Base-by-base conservation (phyloP, 768 basidiomycete genomes). In the Paxillus involutus region DNA sequence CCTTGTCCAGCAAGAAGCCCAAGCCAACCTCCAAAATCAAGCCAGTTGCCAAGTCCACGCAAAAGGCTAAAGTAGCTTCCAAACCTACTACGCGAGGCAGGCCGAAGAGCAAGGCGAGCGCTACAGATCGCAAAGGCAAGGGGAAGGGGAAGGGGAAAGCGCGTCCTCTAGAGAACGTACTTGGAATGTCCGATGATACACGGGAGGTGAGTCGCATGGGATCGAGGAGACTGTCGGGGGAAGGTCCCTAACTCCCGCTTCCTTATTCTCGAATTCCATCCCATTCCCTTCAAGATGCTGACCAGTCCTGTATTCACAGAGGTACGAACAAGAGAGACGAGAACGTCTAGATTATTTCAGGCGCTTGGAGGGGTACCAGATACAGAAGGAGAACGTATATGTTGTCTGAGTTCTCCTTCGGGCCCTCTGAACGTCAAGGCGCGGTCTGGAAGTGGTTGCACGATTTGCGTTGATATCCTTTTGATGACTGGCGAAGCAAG, bases 371-470 rank as follows among this genome's bases (percentile, higher is more conserved):
- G 74, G 72, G 7, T 84, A 82, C 56, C 72, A 78, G 57, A 71
- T 84, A 36, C 77, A 77, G 58, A 80, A 79, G 51, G 83, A 84
- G 62, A 79, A 82, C 48, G 80, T 84, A 37, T 84, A 81, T 64
- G 71, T 84, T 46, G 73, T 84, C 51, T 83, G 72, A 81, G 16
- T 13, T 24, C 33, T 49, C 39, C 26, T 14, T 30, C 11, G 12
- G 47, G 16, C 14, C 9, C 33, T 45, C 21, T 14, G 59, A 44
- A 6, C 49, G 33, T 36, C 42, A 29, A n/a, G 33, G 37, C 30
- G 35, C 30, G 35, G 8, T 56, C 13, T 30, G 46, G 47, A 37
- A 45, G 35, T 19, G 21, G 35, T 42, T 41, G 48, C n/a, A 17
- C 17, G 6, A 39, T 14, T 17, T 40, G 39, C 8, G n/a, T 40